Evolutionary conservation across 495 filamentous ascomycete genomes (phyloP).

Genomic region (Podospora anserina): DNA sequence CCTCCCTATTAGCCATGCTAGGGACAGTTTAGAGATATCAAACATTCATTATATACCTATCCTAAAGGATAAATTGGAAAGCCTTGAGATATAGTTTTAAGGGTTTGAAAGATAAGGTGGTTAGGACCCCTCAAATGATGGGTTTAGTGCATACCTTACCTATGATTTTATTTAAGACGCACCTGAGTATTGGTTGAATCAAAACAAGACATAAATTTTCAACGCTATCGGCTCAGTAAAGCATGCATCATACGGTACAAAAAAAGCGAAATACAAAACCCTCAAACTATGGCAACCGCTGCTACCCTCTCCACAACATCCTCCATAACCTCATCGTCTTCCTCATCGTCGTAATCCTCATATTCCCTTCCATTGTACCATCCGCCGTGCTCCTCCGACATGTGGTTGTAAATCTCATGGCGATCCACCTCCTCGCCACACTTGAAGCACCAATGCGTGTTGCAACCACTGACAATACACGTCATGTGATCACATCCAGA

Average conservation of each 20-base stretch:
- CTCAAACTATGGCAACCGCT: neutral
- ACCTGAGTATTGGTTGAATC: too few relatives aligned
- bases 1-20: too few relatives aligned
- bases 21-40: too few relatives aligned
- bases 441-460: constrained; percentile 19
- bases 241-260: neutral
- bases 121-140: too few relatives aligned
- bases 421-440: constrained; percentile 10
- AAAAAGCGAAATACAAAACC: neutral
- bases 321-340: neutral
- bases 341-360: neutral
- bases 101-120: too few relatives aligned
- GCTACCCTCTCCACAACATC: neutral
- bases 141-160: too few relatives aligned
- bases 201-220: too few relatives aligned
- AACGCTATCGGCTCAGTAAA: too few relatives aligned
- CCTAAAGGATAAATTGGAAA: too few relatives aligned
- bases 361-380: constrained; percentile 11
- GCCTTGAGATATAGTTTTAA: too few relatives aligned
- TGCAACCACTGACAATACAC: constrained; percentile 13
- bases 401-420: constrained; percentile 14
- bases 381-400: constrained; percentile 13
- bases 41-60: too few relatives aligned
- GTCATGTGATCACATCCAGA: constrained; percentile 20
- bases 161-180: too few relatives aligned